Base-by-base conservation (phyloP, 164 flowering plant species). In the Houttuynia cordata region DNA sequence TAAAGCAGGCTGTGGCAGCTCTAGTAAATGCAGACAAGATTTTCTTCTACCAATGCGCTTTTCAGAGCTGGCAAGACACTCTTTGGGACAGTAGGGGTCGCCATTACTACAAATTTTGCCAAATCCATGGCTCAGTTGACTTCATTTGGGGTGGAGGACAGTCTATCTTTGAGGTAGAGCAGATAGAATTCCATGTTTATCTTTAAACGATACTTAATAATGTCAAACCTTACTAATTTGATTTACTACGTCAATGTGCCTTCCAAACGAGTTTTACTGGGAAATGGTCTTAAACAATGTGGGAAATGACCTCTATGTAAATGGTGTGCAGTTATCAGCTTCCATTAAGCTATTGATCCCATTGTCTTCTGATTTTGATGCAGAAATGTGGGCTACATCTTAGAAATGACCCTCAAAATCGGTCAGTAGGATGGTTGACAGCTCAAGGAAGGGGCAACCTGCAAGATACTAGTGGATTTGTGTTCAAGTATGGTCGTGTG, bases 121-220 rank as follows among this genome's bases (percentile, higher is more conserved):
- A 70, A 51, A 83, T 84, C n/a, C 73, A 73, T 17, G 94, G 88
- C 1, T 79, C 82, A 4, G 80, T 83, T 13, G 94, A 87, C 68
- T 84, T 87, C 64, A 87, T 87, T 53, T 83, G 79, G 39, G 94
- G 90, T 22, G 37, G 49, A 23, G 91, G 81, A 14, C 83, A 83
- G 41, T 80, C 91, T 20, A 69, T 81, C n/a, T 87, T 77, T 47
- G 81, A 84, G 82, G 93, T 81, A n/a, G n/a, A n/a, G n/a, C n/a
- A n/a, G n/a, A n/a, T n/a, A n/a, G n/a, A n/a, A n/a, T n/a, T n/a
- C n/a, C n/a, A n/a, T n/a, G n/a, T n/a, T n/a, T n/a, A n/a, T n/a
- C n/a, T n/a, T n/a, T n/a, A n/a, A n/a, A n/a, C n/a, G n/a, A n/a
- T n/a, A n/a, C n/a, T n/a, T n/a, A n/a, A n/a, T n/a, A n/a, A n/a